Evolutionary conservation across 257 asterid genomes (phyloP).

Genomic region (Coffea canephora): DNA sequence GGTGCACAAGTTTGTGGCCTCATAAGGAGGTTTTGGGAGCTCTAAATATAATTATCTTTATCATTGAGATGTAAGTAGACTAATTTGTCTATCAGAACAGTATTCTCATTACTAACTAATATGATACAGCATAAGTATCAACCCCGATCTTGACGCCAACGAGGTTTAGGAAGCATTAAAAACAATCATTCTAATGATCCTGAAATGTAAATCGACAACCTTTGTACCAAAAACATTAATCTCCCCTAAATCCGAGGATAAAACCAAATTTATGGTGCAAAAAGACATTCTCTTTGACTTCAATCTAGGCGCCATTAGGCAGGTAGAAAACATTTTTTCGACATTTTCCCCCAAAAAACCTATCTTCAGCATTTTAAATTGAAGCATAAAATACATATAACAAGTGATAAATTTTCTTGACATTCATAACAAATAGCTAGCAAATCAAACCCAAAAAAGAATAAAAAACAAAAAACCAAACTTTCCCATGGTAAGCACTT

Average conservation of each 20-base stretch:
- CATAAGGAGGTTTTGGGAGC: neutral
- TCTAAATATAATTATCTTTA: too few relatives aligned
- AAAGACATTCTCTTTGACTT: too few relatives aligned
- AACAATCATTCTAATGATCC: too few relatives aligned
- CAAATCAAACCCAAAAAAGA: neutral
- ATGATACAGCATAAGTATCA: too few relatives aligned
- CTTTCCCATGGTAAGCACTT: neutral
- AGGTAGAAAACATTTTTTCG: neutral
- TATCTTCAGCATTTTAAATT: neutral
- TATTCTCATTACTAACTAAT: neutral
- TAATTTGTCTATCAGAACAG: neutral
- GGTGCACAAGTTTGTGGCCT: neutral
- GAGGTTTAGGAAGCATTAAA: too few relatives aligned
- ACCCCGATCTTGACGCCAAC: too few relatives aligned
- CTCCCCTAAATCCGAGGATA: too few relatives aligned
- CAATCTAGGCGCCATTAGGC: neutral
- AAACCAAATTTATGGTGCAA: too few relatives aligned
- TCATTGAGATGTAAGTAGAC: neutral
- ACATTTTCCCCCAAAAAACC: neutral
- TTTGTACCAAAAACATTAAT: too few relatives aligned
- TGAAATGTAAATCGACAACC: too few relatives aligned
- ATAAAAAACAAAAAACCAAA: neutral
- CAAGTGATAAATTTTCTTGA: neutral
- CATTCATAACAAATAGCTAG: neutral
- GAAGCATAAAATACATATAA: neutral